phyloP scores from a whole-genome alignment of 805 yeast genomes.

The Myxozyma nipponensis region DNA sequence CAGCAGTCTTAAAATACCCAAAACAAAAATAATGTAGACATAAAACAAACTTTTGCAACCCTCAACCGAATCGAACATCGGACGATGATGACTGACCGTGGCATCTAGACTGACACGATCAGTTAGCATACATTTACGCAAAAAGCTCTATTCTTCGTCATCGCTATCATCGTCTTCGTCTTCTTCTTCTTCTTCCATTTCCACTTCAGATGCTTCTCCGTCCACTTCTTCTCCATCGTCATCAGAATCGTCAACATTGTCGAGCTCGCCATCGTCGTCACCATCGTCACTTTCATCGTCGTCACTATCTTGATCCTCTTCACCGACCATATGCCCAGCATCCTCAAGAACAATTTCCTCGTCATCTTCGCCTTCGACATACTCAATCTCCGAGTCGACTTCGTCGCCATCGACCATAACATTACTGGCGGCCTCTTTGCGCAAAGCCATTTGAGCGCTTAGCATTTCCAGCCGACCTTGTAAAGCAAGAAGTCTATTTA shows the following conservation, averaged over 20 bases:
- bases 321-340: conserved; percentile 43
- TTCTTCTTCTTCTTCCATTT: conserved; percentile 34
- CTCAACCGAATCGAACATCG: conserved; percentile 1
- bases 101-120: too few relatives aligned
- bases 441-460: conserved; percentile 67
- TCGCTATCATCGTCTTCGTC: conserved; percentile 31
- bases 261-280: conserved; percentile 38
- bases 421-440: conserved; percentile 45
- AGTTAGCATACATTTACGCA: too few relatives aligned
- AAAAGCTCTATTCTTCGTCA: conserved; percentile 26
- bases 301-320: conserved; percentile 43
- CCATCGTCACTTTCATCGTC: conserved; percentile 11
- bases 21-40: not conserved
- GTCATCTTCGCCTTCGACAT: conserved; percentile 38
- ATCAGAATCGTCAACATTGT: conserved; percentile 46
- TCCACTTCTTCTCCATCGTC: conserved; percentile 40
- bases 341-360: conserved; percentile 14
- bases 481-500: conserved; percentile 68
- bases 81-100: too few relatives aligned
- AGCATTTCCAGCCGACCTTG: conserved; percentile 83
- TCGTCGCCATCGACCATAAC: conserved; percentile 35
- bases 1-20: not conserved
- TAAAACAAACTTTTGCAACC: not conserved
- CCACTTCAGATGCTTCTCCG: conserved; percentile 39
- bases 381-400: conserved; percentile 37